Evolutionary conservation across 179 eudicot species (phyloP).

Genomic region (Nepenthes alata): DNA sequence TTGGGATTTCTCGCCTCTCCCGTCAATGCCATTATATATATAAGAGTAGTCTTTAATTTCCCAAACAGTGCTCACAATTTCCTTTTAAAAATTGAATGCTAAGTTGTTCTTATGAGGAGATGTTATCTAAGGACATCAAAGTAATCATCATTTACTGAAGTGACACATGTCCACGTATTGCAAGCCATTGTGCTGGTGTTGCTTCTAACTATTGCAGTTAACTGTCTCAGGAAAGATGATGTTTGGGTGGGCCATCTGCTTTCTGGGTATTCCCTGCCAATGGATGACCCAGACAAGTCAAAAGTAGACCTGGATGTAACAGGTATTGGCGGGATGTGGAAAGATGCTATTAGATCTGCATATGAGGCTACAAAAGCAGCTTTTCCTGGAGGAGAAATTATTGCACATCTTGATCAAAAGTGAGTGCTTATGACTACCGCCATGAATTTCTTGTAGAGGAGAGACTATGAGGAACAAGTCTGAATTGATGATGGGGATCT

Average conservation of each 20-base stretch:
- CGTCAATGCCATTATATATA: too few relatives aligned
- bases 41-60: background rate
- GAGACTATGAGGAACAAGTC: too few relatives aligned
- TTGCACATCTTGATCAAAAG: slow-evolving; percentile 59
- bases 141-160: background rate
- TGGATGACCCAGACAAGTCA: slow-evolving; percentile 71
- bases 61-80: background rate
- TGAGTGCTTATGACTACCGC: slow-evolving; percentile 12
- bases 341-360: slow-evolving; percentile 42
- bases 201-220: background rate
- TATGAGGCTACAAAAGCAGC: slow-evolving; percentile 40
- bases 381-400: slow-evolving; percentile 50
- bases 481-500: too few relatives aligned
- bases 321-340: slow-evolving; percentile 78
- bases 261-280: slow-evolving; percentile 89
- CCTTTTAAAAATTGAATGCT: too few relatives aligned
- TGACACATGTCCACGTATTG: too few relatives aligned
- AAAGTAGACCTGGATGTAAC: slow-evolving; percentile 19
- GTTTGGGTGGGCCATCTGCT: slow-evolving; percentile 90
- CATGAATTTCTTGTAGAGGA: background rate
- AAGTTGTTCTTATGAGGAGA: background rate
- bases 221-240: slow-evolving; percentile 45
- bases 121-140: background rate
- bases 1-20: too few relatives aligned
- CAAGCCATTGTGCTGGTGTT: too few relatives aligned